Conservation (phyloP, 2,329 filamentous ascomycete species). For the Neonectria magnoliae region DNA sequence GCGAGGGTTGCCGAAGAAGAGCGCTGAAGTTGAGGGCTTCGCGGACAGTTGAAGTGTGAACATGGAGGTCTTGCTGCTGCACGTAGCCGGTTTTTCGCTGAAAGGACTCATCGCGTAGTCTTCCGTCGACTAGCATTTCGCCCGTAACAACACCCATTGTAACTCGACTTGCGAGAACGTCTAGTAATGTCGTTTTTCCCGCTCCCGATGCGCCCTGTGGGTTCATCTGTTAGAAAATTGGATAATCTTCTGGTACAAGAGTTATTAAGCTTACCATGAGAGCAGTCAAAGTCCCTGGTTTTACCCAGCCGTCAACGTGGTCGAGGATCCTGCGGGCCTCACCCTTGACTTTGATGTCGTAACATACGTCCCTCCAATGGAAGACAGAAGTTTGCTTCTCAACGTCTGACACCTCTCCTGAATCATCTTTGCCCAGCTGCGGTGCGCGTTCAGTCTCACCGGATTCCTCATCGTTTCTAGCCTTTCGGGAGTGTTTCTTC, state of each 20-base stretch:
- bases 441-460: not conserved
- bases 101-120: slow-evolving; percentile 77
- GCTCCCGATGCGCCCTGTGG: slow-evolving; percentile 72
- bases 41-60: slow-evolving; percentile 81
- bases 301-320: slow-evolving; percentile 77
- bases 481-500: slow-evolving; percentile 53
- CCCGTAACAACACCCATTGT: slow-evolving; percentile 86
- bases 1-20: slow-evolving; percentile 78
- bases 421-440: not conserved
- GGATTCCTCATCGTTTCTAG: slow-evolving; percentile 74
- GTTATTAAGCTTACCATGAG: slow-evolving; percentile 64
- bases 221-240: not conserved
- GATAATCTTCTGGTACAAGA: slow-evolving; percentile 71
- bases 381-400: slow-evolving; percentile 57
- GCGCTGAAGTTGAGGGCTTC: slow-evolving; percentile 87
- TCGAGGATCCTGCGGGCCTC: slow-evolving; percentile 68
- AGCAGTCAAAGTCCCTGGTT: slow-evolving; percentile 75
- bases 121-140: slow-evolving; percentile 73
- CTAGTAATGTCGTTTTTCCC: slow-evolving; percentile 85
- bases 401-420: slow-evolving; percentile 6
- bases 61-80: slow-evolving; percentile 83
- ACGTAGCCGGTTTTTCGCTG: slow-evolving; percentile 84
- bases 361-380: slow-evolving; percentile 76
- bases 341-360: slow-evolving; percentile 62
- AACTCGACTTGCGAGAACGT: slow-evolving; percentile 81